Percentiles rank a stretch among this genome's conserved stretches.
Conservation (phyloP, 305 asterid species). For the Solanum aculeatissimum region DNA sequence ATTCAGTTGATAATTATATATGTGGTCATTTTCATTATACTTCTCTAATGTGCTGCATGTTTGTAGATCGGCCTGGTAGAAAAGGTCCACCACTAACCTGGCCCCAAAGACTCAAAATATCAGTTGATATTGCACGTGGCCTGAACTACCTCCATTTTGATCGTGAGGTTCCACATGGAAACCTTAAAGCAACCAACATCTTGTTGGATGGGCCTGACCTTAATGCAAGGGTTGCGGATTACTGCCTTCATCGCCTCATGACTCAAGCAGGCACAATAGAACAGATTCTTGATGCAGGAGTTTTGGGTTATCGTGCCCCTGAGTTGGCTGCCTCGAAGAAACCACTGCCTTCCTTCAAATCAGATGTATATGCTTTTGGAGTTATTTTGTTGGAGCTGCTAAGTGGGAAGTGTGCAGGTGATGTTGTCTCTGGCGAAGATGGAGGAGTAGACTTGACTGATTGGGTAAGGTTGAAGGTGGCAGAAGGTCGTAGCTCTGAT, state of each 20-base stretch:
- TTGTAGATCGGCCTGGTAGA: slow-evolving; percentile 87
- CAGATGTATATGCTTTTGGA: slow-evolving; percentile 92
- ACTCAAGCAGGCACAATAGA: slow-evolving; percentile 92
- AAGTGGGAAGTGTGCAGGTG: slow-evolving; percentile 94
- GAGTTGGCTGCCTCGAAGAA: slow-evolving; percentile 77
- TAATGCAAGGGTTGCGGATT: slow-evolving; percentile 78
- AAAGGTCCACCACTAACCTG: slow-evolving; percentile 75
- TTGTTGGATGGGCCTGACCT: slow-evolving; percentile 80
- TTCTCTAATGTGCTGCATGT: neutral
- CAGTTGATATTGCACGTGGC: slow-evolving; percentile 96
- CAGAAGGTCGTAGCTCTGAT: slow-evolving; percentile 68
- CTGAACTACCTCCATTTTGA: slow-evolving; percentile 98
- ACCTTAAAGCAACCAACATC: slow-evolving; percentile 77
- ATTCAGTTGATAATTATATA: neutral
- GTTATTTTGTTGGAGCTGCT: slow-evolving; percentile 72
- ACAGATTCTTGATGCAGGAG: slow-evolving; percentile 94
- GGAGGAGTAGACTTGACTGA: slow-evolving; percentile 90
- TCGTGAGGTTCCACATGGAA: slow-evolving; percentile 92
- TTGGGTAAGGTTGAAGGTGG: slow-evolving; percentile 85
- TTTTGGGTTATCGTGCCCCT: slow-evolving; percentile 92
- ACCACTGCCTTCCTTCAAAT: slow-evolving; percentile 92
- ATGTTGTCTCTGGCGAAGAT: slow-evolving; percentile 78
- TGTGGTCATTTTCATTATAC: neutral
- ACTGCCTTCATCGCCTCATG: slow-evolving; percentile 95
- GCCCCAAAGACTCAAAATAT: slow-evolving; percentile 88